phyloP scores from a whole-genome alignment of 179 eudicot genomes.

The Silene vulgaris region DNA sequence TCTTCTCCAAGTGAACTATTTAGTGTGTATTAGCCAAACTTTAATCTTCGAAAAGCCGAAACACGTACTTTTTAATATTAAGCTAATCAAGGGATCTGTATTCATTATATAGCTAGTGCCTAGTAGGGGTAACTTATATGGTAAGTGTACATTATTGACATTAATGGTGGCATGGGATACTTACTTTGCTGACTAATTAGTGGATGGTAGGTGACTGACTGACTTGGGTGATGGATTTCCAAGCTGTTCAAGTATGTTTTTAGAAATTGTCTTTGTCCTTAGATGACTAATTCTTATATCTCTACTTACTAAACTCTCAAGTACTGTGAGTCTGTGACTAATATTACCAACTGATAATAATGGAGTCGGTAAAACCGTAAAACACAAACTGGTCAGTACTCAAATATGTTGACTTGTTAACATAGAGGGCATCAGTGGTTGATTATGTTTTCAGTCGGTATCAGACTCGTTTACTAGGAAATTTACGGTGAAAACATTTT shows the following conservation, averaged over 20 bases:
- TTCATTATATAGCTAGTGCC: neutral
- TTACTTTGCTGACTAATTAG: neutral
- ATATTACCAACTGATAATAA: too few species aligned
- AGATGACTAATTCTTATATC: neutral
- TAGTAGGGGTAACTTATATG: neutral
- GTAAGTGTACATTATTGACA: conserved; percentile 19
- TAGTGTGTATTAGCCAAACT: neutral
- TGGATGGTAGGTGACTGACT: neutral
- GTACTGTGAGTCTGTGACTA: too few species aligned
- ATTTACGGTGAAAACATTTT: too few species aligned
- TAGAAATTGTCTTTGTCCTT: conserved; percentile 9
- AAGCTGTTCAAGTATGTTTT: conserved; percentile 13
- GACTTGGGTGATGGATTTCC: conserved; percentile 12
- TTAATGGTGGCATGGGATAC: conserved; percentile 7
- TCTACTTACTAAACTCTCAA: too few species aligned
- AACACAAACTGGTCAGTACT: too few species aligned
- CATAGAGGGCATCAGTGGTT: too few species aligned
- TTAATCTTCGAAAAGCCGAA: neutral
- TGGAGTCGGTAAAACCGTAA: too few species aligned
- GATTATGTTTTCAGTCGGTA: too few species aligned
- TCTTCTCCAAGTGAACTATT: neutral
- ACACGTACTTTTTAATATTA: neutral
- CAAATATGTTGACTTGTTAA: too few species aligned
- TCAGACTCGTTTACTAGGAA: too few species aligned
- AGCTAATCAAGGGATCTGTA: neutral